These are phyloP conservation scores for Oligophagozyma castellii DNA, from an alignment of 1,139 yeast species.

Conservation along the genomic window DNA sequence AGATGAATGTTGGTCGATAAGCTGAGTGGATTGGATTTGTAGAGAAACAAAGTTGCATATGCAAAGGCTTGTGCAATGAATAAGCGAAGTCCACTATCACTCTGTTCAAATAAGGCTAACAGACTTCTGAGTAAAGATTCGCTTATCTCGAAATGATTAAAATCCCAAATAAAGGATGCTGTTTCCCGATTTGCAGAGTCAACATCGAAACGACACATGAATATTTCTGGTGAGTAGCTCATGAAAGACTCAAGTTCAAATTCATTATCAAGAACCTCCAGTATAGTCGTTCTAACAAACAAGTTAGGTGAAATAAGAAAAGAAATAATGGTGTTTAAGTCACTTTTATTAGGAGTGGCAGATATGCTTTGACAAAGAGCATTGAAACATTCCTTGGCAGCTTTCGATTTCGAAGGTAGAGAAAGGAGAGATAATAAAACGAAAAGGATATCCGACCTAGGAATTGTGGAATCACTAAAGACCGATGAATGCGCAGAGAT, in stretches of 20 bases:
- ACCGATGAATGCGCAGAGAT: conserved; percentile 64
- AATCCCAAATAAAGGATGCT: conserved; percentile 79
- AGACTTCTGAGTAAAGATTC: conserved; percentile 34
- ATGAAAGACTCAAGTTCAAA: conserved; percentile 53
- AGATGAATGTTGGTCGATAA: conserved; percentile 30
- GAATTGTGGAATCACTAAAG: conserved; percentile 52
- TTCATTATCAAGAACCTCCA: conserved; percentile 80
- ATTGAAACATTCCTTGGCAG: conserved; percentile 70
- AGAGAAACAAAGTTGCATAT: conserved; percentile 27
- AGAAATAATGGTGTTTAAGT: conserved; percentile 45
- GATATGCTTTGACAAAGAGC: conserved; percentile 67
- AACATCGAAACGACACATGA: conserved; percentile 68
- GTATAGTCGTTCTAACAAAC: conserved; percentile 63
- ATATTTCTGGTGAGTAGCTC: conserved; percentile 51
- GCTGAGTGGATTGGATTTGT: conserved; percentile 16
- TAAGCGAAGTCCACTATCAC: conserved; percentile 51
- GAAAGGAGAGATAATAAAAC: conserved; percentile 55
- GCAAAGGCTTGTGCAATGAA: conserved; percentile 55
- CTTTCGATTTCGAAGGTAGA: conserved; percentile 64
- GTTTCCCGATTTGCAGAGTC: conserved; percentile 48
- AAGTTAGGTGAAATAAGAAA: conserved; percentile 47
- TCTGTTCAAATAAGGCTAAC: conserved; percentile 35
- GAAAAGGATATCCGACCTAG: conserved; percentile 49
- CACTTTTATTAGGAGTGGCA: conserved; percentile 39
- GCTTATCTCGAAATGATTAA: conserved; percentile 41